These are phyloP conservation scores for Dipodascopsis uninucleata DNA, from an alignment of 805 yeast genomes.

Conservation along the genomic window DNA sequence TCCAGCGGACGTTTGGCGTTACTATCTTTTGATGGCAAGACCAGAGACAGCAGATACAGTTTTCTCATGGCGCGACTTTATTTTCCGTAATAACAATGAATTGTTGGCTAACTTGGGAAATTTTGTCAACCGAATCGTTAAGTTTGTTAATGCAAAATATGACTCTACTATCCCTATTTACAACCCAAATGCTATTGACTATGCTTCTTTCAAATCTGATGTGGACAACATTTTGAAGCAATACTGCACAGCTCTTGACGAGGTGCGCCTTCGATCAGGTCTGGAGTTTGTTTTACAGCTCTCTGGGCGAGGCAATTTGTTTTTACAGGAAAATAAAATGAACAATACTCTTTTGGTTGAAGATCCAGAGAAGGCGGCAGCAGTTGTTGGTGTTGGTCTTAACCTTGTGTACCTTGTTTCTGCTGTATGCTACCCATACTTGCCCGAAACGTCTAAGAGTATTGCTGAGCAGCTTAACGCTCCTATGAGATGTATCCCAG, in stretches of 20 bases:
- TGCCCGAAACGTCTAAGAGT: conserved; percentile 75
- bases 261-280: conserved; percentile 79
- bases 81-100: conserved; percentile 88
- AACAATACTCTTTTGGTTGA: conserved; percentile 81
- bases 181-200: conserved; percentile 49
- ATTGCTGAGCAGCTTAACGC: conserved; percentile 79
- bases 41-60: conserved; percentile 97
- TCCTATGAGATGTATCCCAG: conserved; percentile 74
- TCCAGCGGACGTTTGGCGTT: conserved; percentile 94
- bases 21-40: conserved; percentile 84
- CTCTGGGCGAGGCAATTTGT: conserved; percentile 89
- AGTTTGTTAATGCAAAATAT: conserved; percentile 85
- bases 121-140: conserved; percentile 88
- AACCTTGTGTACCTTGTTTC: conserved; percentile 84
- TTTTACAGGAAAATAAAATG: conserved; percentile 92
- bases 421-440: conserved; percentile 77
- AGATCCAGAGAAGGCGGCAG: conserved; percentile 76
- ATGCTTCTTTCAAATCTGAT: conserved; percentile 47
- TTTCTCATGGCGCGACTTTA: conserved; percentile 96
- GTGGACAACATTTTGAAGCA: conserved; percentile 56
- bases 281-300: conserved; percentile 87
- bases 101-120: conserved; percentile 94
- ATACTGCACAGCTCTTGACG: conserved; percentile 72
- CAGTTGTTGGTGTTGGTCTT: conserved; percentile 87
- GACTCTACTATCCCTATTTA: conserved; percentile 82